Percentiles rank a stretch among this genome's conserved stretches.
Conservation (phyloP, 2,329 filamentous ascomycete species). For the Diaporthe australafricana region DNA sequence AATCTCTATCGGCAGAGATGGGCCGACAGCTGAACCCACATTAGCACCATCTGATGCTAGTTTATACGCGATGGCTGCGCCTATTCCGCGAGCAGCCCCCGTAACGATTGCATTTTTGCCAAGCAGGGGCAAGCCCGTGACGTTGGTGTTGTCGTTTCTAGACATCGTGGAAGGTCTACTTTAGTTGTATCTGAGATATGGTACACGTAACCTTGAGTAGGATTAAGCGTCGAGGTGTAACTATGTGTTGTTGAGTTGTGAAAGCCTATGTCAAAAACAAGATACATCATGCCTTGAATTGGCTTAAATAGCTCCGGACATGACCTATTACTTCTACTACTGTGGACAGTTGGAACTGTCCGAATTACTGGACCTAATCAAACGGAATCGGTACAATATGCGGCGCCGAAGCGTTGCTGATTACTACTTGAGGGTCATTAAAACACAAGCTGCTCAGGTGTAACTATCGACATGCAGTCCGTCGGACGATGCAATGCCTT, state of each 20-base stretch:
- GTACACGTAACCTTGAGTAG: no score
- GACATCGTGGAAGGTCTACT: neutral
- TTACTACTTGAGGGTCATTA: neutral
- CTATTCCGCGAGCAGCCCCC: slow-evolving; percentile 45
- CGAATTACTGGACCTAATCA: no score
- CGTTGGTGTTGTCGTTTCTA: neutral
- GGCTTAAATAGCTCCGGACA: neutral
- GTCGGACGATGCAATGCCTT: neutral
- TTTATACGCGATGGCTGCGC: slow-evolving; percentile 51
- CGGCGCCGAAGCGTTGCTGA: neutral
- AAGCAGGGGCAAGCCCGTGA: slow-evolving; percentile 41
- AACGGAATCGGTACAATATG: neutral
- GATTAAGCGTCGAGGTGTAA: neutral
- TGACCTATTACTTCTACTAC: neutral
- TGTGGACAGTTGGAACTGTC: no score
- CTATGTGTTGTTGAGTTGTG: neutral
- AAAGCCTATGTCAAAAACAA: neutral
- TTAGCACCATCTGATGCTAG: slow-evolving; percentile 48
- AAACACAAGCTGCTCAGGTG: neutral
- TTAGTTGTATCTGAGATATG: neutral
- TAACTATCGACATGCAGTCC: neutral
- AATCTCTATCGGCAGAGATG: neutral
- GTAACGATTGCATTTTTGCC: slow-evolving; percentile 56
- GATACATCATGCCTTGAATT: neutral
- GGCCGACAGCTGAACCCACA: slow-evolving; percentile 30